Evolutionary conservation across 768 basidiomycete species (phyloP).

Genomic region (Lactarius indigo): DNA sequence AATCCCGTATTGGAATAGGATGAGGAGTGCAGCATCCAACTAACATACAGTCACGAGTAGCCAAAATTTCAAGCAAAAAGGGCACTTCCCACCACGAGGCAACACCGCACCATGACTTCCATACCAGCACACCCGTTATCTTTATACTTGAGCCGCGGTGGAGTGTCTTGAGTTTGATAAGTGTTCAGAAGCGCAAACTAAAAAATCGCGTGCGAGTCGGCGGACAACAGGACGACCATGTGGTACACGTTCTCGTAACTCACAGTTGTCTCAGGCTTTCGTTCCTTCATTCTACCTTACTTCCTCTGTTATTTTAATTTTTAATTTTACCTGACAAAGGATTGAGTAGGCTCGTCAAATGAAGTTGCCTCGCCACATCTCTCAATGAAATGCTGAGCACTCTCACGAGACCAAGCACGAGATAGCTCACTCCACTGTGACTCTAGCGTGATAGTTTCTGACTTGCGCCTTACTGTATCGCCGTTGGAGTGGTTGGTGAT

Average conservation of each 20-base stretch:
- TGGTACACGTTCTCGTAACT: background rate
- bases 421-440: too few relatives aligned
- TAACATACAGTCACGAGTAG: background rate
- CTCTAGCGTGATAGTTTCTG: too few relatives aligned
- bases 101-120: background rate
- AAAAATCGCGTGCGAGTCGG: too few relatives aligned
- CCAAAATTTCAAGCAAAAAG: background rate
- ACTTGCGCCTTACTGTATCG: too few relatives aligned
- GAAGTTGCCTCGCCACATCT: too few relatives aligned
- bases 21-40: too few relatives aligned
- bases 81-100: background rate
- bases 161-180: background rate
- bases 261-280: background rate
- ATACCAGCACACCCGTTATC: background rate
- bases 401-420: too few relatives aligned
- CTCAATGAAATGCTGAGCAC: too few relatives aligned
- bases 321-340: too few relatives aligned
- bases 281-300: background rate
- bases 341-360: too few relatives aligned
- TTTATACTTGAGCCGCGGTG: background rate
- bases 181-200: background rate
- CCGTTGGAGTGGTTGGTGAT: too few relatives aligned
- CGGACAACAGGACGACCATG: too few relatives aligned
- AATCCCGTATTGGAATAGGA: background rate
- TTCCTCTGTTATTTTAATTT: background rate